Evolutionary conservation across 169 alveolate genomes (phyloP), one percentile per base, ranked within the genome.

Genomic region (Eimeria mitis): DNA sequence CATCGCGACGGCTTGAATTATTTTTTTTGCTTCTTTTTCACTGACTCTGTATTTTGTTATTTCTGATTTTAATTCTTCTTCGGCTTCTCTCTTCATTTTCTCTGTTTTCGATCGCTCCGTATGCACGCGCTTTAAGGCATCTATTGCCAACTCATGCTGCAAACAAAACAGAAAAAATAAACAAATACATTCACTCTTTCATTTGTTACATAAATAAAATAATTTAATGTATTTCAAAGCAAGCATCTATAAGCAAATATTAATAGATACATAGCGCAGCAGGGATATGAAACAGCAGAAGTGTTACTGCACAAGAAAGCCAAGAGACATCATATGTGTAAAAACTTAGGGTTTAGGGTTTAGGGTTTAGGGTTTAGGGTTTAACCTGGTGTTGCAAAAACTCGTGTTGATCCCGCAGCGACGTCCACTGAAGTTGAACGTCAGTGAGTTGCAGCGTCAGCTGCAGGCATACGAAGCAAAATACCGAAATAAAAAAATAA

Each of bases 391-490:
- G 52, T 61, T 42, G 87, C 61, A 76, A 31, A 47, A 76, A 76
- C 11, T 34, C 59, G 14, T 76, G 52, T n/a, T 76, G 87, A 59
- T 76, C 87, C 4, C 87, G 59, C 34, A 76, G 31, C 63, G 87
- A 76, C 13, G 59, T 21, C 40, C 87, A 40, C 37, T 37, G 87
- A 23, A 47, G 25, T 11, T 76, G 63, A 37, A 37, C 4, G 9
- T 76, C 87, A 14, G 40, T 76, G 63, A 76, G 87, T 76, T 76
- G 87, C 25, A 40, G 28, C 87, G 25, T 76, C 31, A 76, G 31
- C 87, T 76, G 87, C 7, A 47, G 52, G 44, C 47, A 70, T 9
- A 37, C n/a, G n/a, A n/a, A n/a, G n/a, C n/a, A n/a, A n/a, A n/a
- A n/a, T n/a, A n/a, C n/a, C n/a, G n/a, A 28, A 68, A 68, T 23